Base-by-base conservation (phyloP, 257 asterid species). In the Primulina tabacum region DNA sequence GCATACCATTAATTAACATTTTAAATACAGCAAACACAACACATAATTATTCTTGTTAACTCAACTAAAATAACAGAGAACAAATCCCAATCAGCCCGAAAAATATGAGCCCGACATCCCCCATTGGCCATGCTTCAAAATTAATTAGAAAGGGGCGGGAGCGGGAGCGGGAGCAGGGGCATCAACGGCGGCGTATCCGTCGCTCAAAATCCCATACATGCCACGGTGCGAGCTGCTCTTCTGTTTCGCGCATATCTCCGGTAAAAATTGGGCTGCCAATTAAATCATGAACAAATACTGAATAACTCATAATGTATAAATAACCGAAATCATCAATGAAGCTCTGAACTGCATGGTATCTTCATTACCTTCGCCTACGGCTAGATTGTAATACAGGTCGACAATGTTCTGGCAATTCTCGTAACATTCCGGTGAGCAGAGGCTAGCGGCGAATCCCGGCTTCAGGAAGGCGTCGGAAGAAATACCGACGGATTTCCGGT, bases 311-410 rank as follows among this genome's bases (percentile, higher is more conserved):
- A 30, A 72, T 7, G 56, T 4, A 59, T 6, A 30, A 50, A 8
- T 30, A 14, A 24, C 2, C 7, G 10, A 2, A 32, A 62, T 21
- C 1, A 9, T 24, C 16, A 6, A 28, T 21, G n/a, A 7, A 28
- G 5, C 9, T 30, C 1, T 16, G 2, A 6, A 24, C n/a, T n/a
- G n/a, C n/a, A 0, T 2, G 0, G 26, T 17, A 33, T 28, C 1
- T 16, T 0, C n/a, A 18, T 47, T 83, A 91, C 97, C 98, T 83
- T 92, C 96, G 20, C 90, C 92, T 12, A 90, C 94, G 7, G 96
- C 98, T 67, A 92, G 84, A 75, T 89, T 85, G 83, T 84, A 87
- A 78, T 87, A 89, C n/a, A 89, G 88, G 67, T 92, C 95, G 67
- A 89, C 80, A 35, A 92, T 79, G 75, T 92, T 89, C n/a, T 87